phyloP scores from a whole-genome alignment of 495 filamentous ascomycete genomes.

The Xanthoparmelia taractica region DNA sequence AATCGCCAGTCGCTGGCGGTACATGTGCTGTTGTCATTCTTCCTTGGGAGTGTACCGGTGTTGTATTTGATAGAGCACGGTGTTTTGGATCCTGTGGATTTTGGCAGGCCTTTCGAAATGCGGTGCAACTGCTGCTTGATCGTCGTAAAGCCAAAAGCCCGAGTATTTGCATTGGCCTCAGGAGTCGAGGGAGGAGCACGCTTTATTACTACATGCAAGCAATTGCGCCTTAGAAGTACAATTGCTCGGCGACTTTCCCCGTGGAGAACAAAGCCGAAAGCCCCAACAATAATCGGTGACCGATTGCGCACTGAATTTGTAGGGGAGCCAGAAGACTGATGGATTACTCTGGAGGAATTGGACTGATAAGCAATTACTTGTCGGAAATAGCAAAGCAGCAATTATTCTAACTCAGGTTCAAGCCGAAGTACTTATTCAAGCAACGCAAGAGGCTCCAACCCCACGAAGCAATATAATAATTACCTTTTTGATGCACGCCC shows the following conservation, averaged over 20 bases:
- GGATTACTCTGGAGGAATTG: background rate
- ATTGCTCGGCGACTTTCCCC: background rate
- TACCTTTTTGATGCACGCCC: background rate
- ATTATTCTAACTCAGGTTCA: too few species aligned
- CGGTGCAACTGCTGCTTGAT: conserved; percentile 3
- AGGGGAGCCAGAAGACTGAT: background rate
- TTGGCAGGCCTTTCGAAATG: background rate
- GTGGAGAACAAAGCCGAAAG: background rate
- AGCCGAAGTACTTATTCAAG: background rate
- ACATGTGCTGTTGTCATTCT: conserved; percentile 23
- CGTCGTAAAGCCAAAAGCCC: background rate
- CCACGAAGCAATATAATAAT: background rate
- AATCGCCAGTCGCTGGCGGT: conserved; percentile 38
- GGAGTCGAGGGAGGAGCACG: background rate
- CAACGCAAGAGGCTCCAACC: background rate
- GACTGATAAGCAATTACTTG: background rate
- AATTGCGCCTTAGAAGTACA: background rate
- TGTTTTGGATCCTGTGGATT: background rate
- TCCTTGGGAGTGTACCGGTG: conserved; percentile 3
- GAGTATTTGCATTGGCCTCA: conserved; percentile 13
- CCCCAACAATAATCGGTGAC: background rate
- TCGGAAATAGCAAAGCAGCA: background rate
- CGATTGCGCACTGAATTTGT: background rate
- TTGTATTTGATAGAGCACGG: background rate
- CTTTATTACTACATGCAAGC: conserved; percentile 1